phyloP scores from a whole-genome alignment of 2,329 filamentous ascomycete species.

The Fusarium graminum region DNA sequence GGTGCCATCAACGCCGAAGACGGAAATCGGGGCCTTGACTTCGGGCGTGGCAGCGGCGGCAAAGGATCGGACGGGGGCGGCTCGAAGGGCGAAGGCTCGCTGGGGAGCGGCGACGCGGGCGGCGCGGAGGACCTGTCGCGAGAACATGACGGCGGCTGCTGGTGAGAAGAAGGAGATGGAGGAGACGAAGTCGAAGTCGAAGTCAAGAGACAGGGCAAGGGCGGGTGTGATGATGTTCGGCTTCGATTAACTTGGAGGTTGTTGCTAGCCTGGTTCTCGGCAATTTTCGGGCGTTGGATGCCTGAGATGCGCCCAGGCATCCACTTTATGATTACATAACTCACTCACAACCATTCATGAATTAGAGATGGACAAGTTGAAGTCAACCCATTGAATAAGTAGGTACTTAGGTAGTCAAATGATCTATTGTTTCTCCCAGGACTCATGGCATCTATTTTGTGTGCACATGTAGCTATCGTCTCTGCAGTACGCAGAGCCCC shows the following conservation, averaged over 20 bases:
- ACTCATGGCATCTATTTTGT: neutral
- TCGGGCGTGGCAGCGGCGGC: slow-evolving; percentile 78
- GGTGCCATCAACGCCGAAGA: slow-evolving; percentile 97
- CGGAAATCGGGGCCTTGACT: slow-evolving; percentile 85
- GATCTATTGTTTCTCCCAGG: neutral
- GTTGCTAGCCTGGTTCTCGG: slow-evolving; percentile 52
- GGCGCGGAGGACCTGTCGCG: slow-evolving; percentile 70
- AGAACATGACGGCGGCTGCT: slow-evolving; percentile 63
- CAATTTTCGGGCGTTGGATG: slow-evolving; percentile 59
- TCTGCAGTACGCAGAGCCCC: slow-evolving; percentile 4
- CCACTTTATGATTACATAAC: slow-evolving; percentile 53
- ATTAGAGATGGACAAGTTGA: neutral
- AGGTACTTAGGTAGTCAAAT: neutral
- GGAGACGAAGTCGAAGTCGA: slow-evolving; percentile 34
- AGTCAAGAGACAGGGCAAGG: slow-evolving; percentile 3
- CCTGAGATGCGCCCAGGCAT: slow-evolving; percentile 56
- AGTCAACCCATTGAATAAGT: neutral
- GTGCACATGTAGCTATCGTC: slow-evolving; percentile 1
- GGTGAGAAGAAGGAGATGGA: slow-evolving; percentile 22
- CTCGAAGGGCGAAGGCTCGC: slow-evolving; percentile 59
- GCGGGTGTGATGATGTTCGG: slow-evolving; percentile 43
- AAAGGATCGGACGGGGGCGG: slow-evolving; percentile 78
- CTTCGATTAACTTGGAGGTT: slow-evolving; percentile 53
- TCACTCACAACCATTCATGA: slow-evolving; percentile 2
- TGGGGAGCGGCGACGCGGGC: slow-evolving; percentile 71